These are phyloP conservation scores for Plasmodium malariae DNA, from an alignment of 169 alveolate species.

Conservation along the genomic window DNA sequence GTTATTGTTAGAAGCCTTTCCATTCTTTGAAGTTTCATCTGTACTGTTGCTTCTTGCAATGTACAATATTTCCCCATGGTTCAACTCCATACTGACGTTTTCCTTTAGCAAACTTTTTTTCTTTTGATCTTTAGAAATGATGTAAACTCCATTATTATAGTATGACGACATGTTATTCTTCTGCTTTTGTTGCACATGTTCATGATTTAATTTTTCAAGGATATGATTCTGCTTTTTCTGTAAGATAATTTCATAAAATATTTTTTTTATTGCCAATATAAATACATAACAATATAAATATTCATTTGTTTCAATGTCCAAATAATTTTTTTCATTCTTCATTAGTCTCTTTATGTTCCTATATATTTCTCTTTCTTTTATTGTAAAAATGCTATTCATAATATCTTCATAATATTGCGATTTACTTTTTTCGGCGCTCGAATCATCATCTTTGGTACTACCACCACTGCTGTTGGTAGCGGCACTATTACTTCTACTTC, in stretches of 20 bases:
- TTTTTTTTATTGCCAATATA: constrained; percentile 30
- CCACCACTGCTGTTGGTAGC: background rate
- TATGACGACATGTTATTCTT: no score
- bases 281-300: constrained; percentile 45
- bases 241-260: constrained; percentile 23
- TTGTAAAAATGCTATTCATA: constrained; percentile 25
- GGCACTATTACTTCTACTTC: no score
- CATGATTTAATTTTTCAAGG: no score
- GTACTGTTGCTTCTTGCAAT: no score
- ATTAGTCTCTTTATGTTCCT: constrained; percentile 5
- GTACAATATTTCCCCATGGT: no score
- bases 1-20: no score
- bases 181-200: no score
- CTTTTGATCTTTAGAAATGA: no score
- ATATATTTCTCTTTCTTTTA: constrained; percentile 40
- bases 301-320: constrained; percentile 35
- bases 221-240: constrained; percentile 8
- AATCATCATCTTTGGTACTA: background rate
- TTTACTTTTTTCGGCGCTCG: background rate
- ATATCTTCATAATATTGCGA: constrained; percentile 10
- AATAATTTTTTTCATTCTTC: constrained; percentile 10
- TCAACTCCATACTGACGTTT: no score
- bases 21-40: no score
- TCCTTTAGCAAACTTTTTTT: no score
- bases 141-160: no score